Percentiles rank a stretch among this genome's conserved stretches.
These are phyloP conservation scores for Hura crepitans DNA, from an alignment of 441 rosid genomes.

Conservation along the genomic window DNA sequence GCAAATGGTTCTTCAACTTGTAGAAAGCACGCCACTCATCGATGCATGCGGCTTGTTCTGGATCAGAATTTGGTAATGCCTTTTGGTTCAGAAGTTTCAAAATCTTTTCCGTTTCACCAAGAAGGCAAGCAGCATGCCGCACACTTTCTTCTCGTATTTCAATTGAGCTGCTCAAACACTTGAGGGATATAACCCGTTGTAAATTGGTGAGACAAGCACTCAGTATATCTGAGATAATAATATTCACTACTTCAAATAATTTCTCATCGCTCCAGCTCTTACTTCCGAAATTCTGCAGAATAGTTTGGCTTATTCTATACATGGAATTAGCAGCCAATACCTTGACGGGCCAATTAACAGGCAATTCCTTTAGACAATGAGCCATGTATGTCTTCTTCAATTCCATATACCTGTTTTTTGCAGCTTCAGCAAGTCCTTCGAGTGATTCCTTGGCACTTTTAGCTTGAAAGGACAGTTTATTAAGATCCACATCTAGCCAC, in stretches of 20 bases:
- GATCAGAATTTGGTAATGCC: slow-evolving; percentile 35
- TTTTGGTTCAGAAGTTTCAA: slow-evolving; percentile 44
- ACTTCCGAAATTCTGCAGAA: slow-evolving; percentile 38
- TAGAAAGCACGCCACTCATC: slow-evolving; percentile 57
- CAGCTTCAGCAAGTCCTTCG: slow-evolving; percentile 44
- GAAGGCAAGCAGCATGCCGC: slow-evolving; percentile 47
- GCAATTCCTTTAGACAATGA: slow-evolving; percentile 42
- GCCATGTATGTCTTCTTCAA: slow-evolving; percentile 33
- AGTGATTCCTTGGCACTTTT: slow-evolving; percentile 43
- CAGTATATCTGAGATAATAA: slow-evolving; percentile 53
- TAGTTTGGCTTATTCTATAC: slow-evolving; percentile 63
- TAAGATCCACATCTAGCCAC: slow-evolving; percentile 67
- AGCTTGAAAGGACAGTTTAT: slow-evolving; percentile 39
- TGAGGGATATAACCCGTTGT: slow-evolving; percentile 34
- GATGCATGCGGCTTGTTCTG: slow-evolving; percentile 41
- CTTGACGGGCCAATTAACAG: slow-evolving; percentile 66
- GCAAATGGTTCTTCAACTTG: slow-evolving; percentile 23
- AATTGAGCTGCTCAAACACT: slow-evolving; percentile 49
- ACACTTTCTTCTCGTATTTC: slow-evolving; percentile 57
- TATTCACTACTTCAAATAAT: slow-evolving; percentile 37
- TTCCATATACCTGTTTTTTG: slow-evolving; percentile 45
- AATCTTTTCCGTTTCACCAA: slow-evolving; percentile 54
- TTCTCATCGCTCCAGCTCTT: slow-evolving; percentile 25
- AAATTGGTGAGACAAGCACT: slow-evolving; percentile 75
- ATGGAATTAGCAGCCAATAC: slow-evolving; percentile 75